A percentile compares a stretch with the other conserved stretches of the same genome.
Conservation (phyloP, 164 flowering plant species). For the Nymphaea thermarum region DNA sequence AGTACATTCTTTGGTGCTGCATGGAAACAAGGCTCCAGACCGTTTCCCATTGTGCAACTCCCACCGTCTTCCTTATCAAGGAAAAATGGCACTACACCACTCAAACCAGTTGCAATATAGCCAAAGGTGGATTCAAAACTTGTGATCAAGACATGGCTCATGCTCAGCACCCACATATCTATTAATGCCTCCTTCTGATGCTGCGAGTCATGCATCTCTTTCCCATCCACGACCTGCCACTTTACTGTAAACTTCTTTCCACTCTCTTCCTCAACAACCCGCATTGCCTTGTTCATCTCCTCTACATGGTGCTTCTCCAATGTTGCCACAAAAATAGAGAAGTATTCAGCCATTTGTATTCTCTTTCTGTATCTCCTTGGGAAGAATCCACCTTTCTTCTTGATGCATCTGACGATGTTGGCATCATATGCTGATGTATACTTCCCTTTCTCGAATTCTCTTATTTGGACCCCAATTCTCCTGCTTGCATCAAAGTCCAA, state of each 20-base stretch:
- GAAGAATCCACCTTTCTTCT: not conserved
- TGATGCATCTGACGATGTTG: conserved; percentile 1
- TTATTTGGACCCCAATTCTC: not conserved
- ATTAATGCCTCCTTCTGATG: not conserved
- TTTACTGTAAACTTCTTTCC: not conserved
- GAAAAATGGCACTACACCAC: not conserved
- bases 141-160: conserved; percentile 2
- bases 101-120: not conserved
- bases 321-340: not conserved
- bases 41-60: not conserved
- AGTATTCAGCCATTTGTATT: not conserved
- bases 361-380: not conserved
- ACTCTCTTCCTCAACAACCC: not conserved
- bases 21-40: conserved; percentile 1
- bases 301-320: not conserved
- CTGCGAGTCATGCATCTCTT: not conserved
- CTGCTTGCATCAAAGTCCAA: not conserved
- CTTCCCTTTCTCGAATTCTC: not conserved
- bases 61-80: not conserved
- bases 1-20: not conserved
- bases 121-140: not conserved
- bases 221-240: not conserved
- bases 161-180: conserved; percentile 1
- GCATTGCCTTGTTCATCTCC: conserved; percentile 1
- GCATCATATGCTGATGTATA: not conserved